Percentiles rank a stretch among this genome's conserved stretches.
These are phyloP conservation scores for Trichoderma simmonsii DNA, from an alignment of 2,329 filamentous ascomycete species.

Conservation along the genomic window DNA sequence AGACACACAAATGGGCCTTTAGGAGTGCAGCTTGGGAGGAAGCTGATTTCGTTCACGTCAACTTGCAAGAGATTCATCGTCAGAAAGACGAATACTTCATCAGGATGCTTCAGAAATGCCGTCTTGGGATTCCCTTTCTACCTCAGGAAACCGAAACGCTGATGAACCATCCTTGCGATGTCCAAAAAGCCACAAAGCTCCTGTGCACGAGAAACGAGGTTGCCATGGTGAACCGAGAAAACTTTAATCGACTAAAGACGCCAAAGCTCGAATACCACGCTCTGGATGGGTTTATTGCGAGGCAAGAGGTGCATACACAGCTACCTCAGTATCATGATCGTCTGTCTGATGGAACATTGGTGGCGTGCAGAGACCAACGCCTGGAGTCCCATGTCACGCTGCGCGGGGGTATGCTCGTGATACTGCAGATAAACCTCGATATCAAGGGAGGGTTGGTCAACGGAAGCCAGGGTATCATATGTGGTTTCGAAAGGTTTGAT, in stretches of 20 bases:
- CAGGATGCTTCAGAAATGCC: constrained; percentile 16
- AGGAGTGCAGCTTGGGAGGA: constrained; percentile 53
- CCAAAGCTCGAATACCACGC: background rate
- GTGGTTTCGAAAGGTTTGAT: constrained; percentile 23
- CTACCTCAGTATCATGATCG: background rate
- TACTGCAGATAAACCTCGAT: constrained; percentile 28
- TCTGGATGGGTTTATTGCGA: constrained; percentile 4
- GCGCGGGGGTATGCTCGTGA: constrained; percentile 23
- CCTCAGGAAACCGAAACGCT: background rate
- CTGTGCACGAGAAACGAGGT: constrained; percentile 12
- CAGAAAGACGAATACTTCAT: constrained; percentile 45
- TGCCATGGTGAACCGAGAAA: background rate
- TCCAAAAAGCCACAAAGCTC: constrained; percentile 11
- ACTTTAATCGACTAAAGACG: background rate
- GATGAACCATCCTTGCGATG: constrained; percentile 10
- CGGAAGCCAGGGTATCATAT: constrained; percentile 29
- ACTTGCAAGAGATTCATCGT: constrained; percentile 55
- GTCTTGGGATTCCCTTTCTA: background rate
- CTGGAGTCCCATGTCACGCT: constrained; percentile 21
- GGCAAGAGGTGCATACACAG: background rate
- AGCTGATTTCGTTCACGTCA: constrained; percentile 51
- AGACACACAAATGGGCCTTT: constrained; percentile 62
- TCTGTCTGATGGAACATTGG: constrained; percentile 19
- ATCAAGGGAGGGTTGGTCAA: constrained; percentile 22
- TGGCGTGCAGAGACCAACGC: constrained; percentile 19